These are phyloP conservation scores for Sporothrix brasiliensis DNA, from an alignment of 2,329 filamentous ascomycete genomes.

Conservation along the genomic window DNA sequence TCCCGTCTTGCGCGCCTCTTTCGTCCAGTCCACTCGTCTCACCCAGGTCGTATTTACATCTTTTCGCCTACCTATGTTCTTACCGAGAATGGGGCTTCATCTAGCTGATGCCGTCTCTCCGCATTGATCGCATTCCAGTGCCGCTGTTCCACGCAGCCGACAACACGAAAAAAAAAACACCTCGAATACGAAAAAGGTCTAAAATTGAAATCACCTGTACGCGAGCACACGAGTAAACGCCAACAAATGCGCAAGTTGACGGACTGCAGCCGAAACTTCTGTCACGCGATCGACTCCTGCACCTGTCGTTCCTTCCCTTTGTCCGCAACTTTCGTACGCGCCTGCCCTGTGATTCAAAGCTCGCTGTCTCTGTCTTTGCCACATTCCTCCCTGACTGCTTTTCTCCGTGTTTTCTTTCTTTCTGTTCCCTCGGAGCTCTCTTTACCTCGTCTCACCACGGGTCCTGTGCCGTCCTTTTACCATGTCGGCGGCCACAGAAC, in stretches of 20 bases:
- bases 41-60: constrained; percentile 10
- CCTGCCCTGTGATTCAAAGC: neutral
- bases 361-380: neutral
- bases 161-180: neutral
- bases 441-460: neutral
- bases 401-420: neutral
- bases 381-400: neutral
- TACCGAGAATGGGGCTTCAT: constrained; percentile 22
- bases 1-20: constrained; percentile 5
- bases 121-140: constrained; percentile 28
- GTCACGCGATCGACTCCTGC: constrained; percentile 24
- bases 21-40: neutral
- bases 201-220: constrained; percentile 1
- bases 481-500: constrained; percentile 36
- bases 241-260: constrained; percentile 14
- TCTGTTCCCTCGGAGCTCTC: neutral
- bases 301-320: constrained; percentile 16
- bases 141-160: neutral
- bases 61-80: neutral
- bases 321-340: constrained; percentile 4
- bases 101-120: constrained; percentile 12
- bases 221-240: constrained; percentile 12
- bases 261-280: neutral
- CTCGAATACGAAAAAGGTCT: neutral
- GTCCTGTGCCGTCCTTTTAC: neutral